These are phyloP conservation scores for Fusarium nelsonii DNA, from an alignment of 2,329 filamentous ascomycete species.

Conservation along the genomic window DNA sequence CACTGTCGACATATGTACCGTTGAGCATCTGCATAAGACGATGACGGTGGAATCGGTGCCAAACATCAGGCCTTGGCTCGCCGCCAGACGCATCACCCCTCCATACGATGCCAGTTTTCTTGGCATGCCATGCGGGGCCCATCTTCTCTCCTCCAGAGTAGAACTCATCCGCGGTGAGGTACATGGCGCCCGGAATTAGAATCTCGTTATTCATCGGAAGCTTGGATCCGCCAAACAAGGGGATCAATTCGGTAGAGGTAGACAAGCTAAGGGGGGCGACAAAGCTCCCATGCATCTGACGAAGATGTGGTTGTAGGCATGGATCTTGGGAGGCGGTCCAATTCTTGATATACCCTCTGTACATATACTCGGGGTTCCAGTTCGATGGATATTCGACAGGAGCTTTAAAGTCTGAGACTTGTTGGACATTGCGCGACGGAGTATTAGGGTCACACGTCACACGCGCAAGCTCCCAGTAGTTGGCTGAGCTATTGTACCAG, in stretches of 20 bases:
- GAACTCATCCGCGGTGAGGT: conserved; percentile 68
- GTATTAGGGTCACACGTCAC: conserved; percentile 69
- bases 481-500: conserved; percentile 61
- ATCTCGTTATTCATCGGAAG: conserved; percentile 73
- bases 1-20: conserved; percentile 64
- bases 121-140: conserved; percentile 69
- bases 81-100: conserved; percentile 75
- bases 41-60: conserved; percentile 78
- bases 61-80: conserved; percentile 65
- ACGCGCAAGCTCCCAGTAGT: conserved; percentile 71
- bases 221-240: conserved; percentile 73
- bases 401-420: conserved; percentile 49
- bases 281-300: conserved; percentile 67
- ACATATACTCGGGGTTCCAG: conserved; percentile 54
- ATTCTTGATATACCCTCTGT: conserved; percentile 66
- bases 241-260: conserved; percentile 67
- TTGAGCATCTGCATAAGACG: conserved; percentile 78
- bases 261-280: conserved; percentile 65
- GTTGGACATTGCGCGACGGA: conserved; percentile 56
- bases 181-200: conserved; percentile 74
- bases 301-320: conserved; percentile 67
- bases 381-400: conserved; percentile 53
- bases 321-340: conserved; percentile 70
- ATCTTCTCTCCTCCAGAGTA: conserved; percentile 69
- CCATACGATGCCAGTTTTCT: conserved; percentile 70